Evolutionary conservation across 768 basidiomycete species (phyloP).

Genomic region (Panus rudis): DNA sequence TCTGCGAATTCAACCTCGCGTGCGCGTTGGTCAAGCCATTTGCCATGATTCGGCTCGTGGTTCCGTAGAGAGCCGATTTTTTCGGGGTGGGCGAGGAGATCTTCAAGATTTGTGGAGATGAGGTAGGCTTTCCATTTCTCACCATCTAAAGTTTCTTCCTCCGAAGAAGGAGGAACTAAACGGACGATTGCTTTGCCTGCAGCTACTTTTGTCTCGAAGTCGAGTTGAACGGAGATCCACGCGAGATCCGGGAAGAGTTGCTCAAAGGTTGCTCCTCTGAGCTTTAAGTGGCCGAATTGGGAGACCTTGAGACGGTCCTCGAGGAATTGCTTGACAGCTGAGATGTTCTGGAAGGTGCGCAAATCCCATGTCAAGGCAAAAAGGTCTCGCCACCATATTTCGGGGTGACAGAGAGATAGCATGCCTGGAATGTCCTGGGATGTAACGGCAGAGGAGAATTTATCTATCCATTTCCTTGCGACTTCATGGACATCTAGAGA

Average conservation of each 20-base stretch:
- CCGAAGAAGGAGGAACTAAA: slow-evolving; percentile 35
- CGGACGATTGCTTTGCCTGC: slow-evolving; percentile 36
- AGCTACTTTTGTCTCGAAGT: slow-evolving; percentile 37
- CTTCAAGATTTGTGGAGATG: slow-evolving; percentile 46
- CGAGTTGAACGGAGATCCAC: slow-evolving; percentile 28
- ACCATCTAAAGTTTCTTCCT: too few relatives aligned
- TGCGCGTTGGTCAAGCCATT: slow-evolving; percentile 34
- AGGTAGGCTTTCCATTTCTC: slow-evolving; percentile 48
- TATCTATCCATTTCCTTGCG: slow-evolving; percentile 15
- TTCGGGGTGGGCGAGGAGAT: slow-evolving; percentile 39
- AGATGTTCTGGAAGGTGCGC: slow-evolving; percentile 29
- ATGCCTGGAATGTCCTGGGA: slow-evolving; percentile 8
- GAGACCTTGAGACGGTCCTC: slow-evolving; percentile 16
- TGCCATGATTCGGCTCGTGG: slow-evolving; percentile 30
- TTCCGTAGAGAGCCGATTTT: slow-evolving; percentile 28
- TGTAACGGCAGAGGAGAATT: slow-evolving; percentile 12
- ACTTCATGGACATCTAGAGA: slow-evolving; percentile 9
- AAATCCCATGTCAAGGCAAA: slow-evolving; percentile 25
- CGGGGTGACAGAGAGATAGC: slow-evolving; percentile 4
- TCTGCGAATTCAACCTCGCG: slow-evolving; percentile 33
- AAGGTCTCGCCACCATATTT: slow-evolving; percentile 12
- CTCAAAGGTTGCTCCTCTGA: slow-evolving; percentile 11
- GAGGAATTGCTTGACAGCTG: slow-evolving; percentile 23
- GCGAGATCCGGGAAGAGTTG: slow-evolving; percentile 20
- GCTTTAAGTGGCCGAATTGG: slow-evolving; percentile 13